Evolutionary conservation across 371 early-diverging fungal genomes (phyloP).

Genomic region (Modicella reniformis): DNA sequence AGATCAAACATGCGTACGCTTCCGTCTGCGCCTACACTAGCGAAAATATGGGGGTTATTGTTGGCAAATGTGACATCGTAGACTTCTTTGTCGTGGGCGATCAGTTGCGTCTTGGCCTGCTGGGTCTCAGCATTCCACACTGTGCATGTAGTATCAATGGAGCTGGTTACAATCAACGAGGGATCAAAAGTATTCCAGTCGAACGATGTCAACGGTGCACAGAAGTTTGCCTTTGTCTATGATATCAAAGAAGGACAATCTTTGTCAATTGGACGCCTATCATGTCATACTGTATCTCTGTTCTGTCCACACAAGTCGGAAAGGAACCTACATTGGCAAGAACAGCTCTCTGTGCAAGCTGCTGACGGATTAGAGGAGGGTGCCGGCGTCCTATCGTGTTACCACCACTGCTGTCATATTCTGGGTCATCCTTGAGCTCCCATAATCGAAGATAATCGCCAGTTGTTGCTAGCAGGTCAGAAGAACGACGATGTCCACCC

Average conservation of each 20-base stretch:
- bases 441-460: conserved; percentile 89
- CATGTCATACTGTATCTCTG: not conserved
- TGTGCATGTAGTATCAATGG: conserved; percentile 97
- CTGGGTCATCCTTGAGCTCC: conserved; percentile 78
- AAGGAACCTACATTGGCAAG: conserved; percentile 65
- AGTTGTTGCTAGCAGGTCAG: conserved; percentile 87
- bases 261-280: not conserved
- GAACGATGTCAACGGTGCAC: conserved; percentile 93
- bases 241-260: conserved; percentile 7
- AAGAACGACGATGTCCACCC: conserved; percentile 58
- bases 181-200: conserved; percentile 95
- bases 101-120: conserved; percentile 95
- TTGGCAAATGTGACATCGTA: conserved; percentile 94
- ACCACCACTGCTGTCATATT: conserved; percentile 29
- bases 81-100: conserved; percentile 97
- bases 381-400: conserved; percentile 58
- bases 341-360: conserved; percentile 60
- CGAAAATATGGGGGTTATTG: conserved; percentile 90
- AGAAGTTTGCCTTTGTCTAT: conserved; percentile 73
- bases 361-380: conserved; percentile 53
- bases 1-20: conserved; percentile 96
- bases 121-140: conserved; percentile 95
- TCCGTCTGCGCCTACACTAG: conserved; percentile 95
- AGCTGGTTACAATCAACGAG: conserved; percentile 85
- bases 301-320: not conserved